Evolutionary conservation across 108 stramenopile genomes (phyloP).

Genomic region (Ochromonas danica): DNA sequence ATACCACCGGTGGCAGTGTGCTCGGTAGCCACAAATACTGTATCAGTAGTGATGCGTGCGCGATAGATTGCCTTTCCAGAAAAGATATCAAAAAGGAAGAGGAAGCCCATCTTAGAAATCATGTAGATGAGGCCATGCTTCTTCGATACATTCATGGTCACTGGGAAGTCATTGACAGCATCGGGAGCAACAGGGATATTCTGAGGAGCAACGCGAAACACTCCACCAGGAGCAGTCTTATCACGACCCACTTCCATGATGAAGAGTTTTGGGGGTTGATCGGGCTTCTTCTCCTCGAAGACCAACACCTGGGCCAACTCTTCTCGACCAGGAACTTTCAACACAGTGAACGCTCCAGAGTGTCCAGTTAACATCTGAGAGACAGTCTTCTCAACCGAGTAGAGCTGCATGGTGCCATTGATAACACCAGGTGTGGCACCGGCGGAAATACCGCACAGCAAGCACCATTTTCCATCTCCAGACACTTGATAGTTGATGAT

Average conservation of each 20-base stretch:
- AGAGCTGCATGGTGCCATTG: conserved; percentile 97
- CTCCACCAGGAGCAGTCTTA: conserved; percentile 79
- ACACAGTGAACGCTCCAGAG: conserved; percentile 81
- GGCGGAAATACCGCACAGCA: conserved; percentile 87
- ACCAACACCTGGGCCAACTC: conserved; percentile 85
- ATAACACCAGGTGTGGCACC: conserved; percentile 68
- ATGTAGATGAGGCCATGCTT: conserved; percentile 93
- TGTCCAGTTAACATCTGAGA: conserved; percentile 92
- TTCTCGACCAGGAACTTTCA: conserved; percentile 74
- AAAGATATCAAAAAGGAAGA: conserved; percentile 95
- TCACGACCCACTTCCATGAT: conserved; percentile 98
- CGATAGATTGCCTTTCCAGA: conserved; percentile 92
- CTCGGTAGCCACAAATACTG: conserved; percentile 85
- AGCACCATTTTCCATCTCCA: conserved; percentile 92
- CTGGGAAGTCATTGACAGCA: conserved; percentile 92
- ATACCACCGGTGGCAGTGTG: conserved; percentile 76
- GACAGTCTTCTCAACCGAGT: conserved; percentile 87
- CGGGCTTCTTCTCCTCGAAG: conserved; percentile 94
- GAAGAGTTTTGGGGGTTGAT: conserved; percentile 69
- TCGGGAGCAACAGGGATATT: conserved; percentile 89
- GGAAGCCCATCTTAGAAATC: conserved; percentile 94
- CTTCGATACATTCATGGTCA: conserved; percentile 71
- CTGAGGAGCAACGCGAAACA: conserved; percentile 79
- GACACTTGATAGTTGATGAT: conserved; percentile 97
- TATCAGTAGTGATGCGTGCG: conserved; percentile 87